Base-by-base conservation (phyloP, 345 rosid genomes). In the Rhodamnia rubescens region DNA sequence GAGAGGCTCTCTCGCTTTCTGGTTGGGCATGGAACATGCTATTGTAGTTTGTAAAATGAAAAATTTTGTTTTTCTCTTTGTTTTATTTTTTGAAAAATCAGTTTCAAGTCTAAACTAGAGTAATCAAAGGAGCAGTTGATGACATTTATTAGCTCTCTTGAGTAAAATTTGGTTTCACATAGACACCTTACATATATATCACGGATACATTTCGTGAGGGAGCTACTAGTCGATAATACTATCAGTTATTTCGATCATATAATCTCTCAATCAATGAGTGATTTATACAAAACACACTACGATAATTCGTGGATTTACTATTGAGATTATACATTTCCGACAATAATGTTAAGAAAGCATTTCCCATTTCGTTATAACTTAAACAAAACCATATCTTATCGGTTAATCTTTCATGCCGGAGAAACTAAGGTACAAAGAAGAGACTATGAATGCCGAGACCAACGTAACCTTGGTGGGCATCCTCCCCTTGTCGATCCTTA, bases 401-500 rank as follows among this genome's bases (percentile, higher is more conserved):
- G 4, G 36, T 36, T 32, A 36, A 69, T 69, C 24, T 69, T 69
- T 69, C 47, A 8, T 18, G 7, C 78, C 24, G 4, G 78, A 69
- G 44, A 69, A 32, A 69, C 4, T 69, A 29, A 83, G 1, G 54
- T 18, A 18, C 54, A 86, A 54, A 94, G 89, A 85, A 83, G 87
- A 26, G 81, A 82, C 82, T 24, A 93, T 49, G 81, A 90, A 57
- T 36, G 82, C 53, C 42, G 93, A 89, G 40, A 82, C 56, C 64
- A 87, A 6, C 9, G 89, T 92, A 50, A 89, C 84, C 42, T 55
- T 82, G 27, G 86, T 59, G 22, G 94, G 89, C 87, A 94, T 64
- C 74, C 87, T 92, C 29, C 98, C 98, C 47, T 88, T 83, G 55
- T 95, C 95, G 42, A 49, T 93, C 87, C 98, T 93, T 40, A 93